Evolutionary conservation across 73 alveolate species (phyloP).

Genomic region (Paramecium biaurelia): DNA sequence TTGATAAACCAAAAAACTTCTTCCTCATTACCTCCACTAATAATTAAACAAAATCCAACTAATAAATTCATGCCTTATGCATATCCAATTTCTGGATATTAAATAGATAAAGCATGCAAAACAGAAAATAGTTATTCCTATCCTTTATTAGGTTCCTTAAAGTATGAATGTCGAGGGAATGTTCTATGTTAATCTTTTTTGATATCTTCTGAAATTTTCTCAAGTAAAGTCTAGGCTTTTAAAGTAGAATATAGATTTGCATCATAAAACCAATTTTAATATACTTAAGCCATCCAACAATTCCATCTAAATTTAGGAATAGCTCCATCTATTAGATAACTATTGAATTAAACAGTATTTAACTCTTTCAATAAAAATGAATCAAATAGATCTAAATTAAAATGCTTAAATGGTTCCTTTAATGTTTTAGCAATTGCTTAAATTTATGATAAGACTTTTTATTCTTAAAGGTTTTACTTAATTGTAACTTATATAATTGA

Average conservation of each 20-base stretch:
- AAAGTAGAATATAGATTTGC: not conserved
- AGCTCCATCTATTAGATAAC: not conserved
- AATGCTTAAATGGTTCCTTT: not conserved
- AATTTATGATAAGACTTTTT: not conserved
- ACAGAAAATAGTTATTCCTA: not conserved
- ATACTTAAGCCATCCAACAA: constrained; percentile 36
- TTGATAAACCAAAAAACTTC: constrained; percentile 31
- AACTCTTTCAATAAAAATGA: not conserved
- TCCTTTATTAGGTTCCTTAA: not conserved
- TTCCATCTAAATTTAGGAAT: not conserved
- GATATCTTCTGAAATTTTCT: not conserved
- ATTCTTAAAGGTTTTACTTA: not conserved
- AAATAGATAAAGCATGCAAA: not conserved
- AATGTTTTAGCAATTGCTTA: not conserved
- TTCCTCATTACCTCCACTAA: constrained; percentile 29
- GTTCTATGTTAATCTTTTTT: constrained; percentile 9
- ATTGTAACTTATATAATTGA: not conserved
- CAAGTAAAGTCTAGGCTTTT: not conserved
- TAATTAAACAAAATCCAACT: not conserved
- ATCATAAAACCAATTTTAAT: not conserved
- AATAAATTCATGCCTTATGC: constrained; percentile 19
- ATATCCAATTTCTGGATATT: constrained; percentile 21
- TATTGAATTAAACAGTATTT: not conserved
- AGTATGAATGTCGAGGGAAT: not conserved
- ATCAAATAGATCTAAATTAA: not conserved